These are phyloP conservation scores for Xerocomus nothofagi DNA, from an alignment of 1,284 basidiomycete genomes.

Conservation along the genomic window DNA sequence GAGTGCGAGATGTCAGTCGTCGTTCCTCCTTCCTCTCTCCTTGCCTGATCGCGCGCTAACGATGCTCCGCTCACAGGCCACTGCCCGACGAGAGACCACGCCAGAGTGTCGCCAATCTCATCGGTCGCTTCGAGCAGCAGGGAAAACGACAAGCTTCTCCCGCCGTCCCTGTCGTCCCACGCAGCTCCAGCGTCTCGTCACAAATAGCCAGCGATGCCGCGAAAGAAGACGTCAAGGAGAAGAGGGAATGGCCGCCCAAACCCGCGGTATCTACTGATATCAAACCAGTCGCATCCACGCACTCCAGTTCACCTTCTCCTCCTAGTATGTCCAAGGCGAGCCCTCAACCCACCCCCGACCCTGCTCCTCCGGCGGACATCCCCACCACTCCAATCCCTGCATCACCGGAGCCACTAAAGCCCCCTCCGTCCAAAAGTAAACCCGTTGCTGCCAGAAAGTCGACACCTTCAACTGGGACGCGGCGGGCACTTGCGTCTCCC, in stretches of 20 bases:
- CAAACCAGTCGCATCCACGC: slow-evolving; percentile 28
- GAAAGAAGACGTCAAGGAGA: slow-evolving; percentile 65
- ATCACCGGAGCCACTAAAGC: slow-evolving; percentile 22
- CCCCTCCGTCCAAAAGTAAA: slow-evolving; percentile 29
- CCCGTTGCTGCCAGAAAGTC: slow-evolving; percentile 25
- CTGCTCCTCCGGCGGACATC: slow-evolving; percentile 8
- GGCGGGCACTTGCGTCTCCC: slow-evolving; percentile 23
- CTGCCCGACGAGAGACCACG: slow-evolving; percentile 81
- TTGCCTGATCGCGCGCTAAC: slow-evolving; percentile 15
- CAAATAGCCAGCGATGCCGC: slow-evolving; percentile 60
- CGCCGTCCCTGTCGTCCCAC: slow-evolving; percentile 39
- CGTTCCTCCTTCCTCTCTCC: not conserved
- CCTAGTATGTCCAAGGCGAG: slow-evolving; percentile 31
- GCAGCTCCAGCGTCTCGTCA: slow-evolving; percentile 63
- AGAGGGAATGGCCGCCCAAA: slow-evolving; percentile 75
- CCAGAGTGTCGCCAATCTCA: slow-evolving; percentile 78
- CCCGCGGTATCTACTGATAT: slow-evolving; percentile 35
- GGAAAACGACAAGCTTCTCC: slow-evolving; percentile 56
- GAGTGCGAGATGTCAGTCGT: slow-evolving; percentile 32
- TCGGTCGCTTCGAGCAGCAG: slow-evolving; percentile 78
- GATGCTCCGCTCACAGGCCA: slow-evolving; percentile 49
- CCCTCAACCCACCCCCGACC: slow-evolving; percentile 27
- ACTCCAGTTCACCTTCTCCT: slow-evolving; percentile 31
- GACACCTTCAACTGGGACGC: slow-evolving; percentile 13
- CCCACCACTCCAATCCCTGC: slow-evolving; percentile 18